A percentile compares a stretch with the other conserved stretches of the same genome.
phyloP scores from a whole-genome alignment of 2,329 filamentous ascomycete species.

The Helotiales sp. region DNA sequence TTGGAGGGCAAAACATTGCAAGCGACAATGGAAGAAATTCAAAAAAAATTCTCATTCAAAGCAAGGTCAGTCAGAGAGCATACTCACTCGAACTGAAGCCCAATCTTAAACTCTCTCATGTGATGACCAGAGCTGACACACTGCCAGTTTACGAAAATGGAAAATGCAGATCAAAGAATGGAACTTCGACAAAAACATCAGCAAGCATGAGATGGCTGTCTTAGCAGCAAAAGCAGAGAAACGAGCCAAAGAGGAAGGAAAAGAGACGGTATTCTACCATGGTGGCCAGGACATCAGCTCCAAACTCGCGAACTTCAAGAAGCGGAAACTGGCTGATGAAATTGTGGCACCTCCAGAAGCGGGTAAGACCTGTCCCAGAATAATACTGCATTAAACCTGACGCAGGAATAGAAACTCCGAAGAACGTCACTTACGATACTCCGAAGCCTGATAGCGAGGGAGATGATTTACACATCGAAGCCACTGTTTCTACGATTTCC shows the following conservation, averaged over 20 bases:
- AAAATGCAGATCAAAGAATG: constrained; percentile 2
- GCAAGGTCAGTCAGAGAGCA: no score
- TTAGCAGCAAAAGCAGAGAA: neutral
- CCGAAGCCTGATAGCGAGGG: neutral
- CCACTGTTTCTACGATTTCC: no score
- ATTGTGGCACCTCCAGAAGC: neutral
- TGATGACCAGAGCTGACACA: neutral
- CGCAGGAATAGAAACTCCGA: neutral
- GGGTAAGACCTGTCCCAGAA: neutral
- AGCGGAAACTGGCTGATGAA: neutral
- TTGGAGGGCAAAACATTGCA: neutral
- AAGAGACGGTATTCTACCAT: neutral
- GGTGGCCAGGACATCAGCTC: neutral
- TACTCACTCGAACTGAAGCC: no score
- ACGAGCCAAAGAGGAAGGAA: neutral
- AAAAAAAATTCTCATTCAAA: neutral
- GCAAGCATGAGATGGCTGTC: neutral
- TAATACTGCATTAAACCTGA: no score
- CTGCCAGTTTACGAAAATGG: constrained; percentile 1
- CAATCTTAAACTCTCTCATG: neutral
- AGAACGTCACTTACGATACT: neutral
- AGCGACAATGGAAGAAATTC: neutral
- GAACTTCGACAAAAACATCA: constrained; percentile 3
- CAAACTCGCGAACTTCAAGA: neutral
- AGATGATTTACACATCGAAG: neutral